Conservation (phyloP, 108 stramenopile genomes). For the Epithemia pelagica region DNA sequence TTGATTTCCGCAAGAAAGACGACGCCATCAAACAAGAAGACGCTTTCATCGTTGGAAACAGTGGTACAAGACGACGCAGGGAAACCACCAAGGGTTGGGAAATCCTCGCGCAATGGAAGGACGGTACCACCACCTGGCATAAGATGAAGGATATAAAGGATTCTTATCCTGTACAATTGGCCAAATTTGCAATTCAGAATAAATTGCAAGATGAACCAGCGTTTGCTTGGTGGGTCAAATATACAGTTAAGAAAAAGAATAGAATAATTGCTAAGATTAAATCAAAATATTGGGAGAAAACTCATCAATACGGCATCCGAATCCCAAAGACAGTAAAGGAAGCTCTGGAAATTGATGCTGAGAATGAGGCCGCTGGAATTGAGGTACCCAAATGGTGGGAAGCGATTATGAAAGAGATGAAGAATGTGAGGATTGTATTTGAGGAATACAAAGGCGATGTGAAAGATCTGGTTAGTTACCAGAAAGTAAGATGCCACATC, state of each 20-base stretch:
- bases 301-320: constrained; percentile 11
- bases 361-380: constrained; percentile 12
- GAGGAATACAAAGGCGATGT: neutral
- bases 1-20: neutral
- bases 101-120: neutral
- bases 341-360: constrained; percentile 19
- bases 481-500: neutral
- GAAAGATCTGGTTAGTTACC: neutral
- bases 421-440: neutral
- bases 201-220: neutral
- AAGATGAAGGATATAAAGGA: neutral
- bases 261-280: neutral
- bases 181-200: neutral
- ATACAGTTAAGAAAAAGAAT: neutral
- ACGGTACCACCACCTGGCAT: neutral
- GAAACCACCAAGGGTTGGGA: neutral
- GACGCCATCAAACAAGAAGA: neutral
- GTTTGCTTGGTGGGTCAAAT: neutral
- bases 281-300: neutral
- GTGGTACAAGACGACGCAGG: neutral
- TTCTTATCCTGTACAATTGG: neutral
- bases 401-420: neutral
- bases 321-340: constrained; percentile 22
- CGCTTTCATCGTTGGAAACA: neutral
- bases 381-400: neutral